Percentiles rank a stretch among this genome's conserved stretches.
Evolutionary conservation across 768 basidiomycete species (phyloP).

Genomic region (Phylloporus arenicola): DNA sequence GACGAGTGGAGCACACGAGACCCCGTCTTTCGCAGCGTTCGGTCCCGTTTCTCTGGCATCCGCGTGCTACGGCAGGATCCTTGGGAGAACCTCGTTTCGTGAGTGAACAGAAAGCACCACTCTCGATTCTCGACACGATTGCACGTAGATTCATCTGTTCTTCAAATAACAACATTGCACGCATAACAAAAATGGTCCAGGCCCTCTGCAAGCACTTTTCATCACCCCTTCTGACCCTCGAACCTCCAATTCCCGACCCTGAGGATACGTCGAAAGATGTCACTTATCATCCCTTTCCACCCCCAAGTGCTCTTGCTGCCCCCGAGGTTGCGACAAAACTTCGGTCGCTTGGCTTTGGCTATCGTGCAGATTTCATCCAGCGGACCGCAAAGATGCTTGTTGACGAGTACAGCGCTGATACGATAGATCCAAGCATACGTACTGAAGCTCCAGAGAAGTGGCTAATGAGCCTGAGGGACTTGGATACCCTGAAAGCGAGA

Average conservation of each 20-base stretch:
- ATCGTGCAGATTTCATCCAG: conserved; percentile 88
- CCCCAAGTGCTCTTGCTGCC: conserved; percentile 60
- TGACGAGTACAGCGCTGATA: conserved; percentile 40
- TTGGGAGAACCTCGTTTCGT: conserved; percentile 95
- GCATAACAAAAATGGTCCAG: conserved; percentile 92
- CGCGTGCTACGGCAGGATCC: conserved; percentile 88
- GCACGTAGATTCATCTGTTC: conserved; percentile 87
- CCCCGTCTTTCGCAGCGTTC: conserved; percentile 61
- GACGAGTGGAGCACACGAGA: conserved; percentile 70
- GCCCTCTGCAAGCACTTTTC: conserved; percentile 76
- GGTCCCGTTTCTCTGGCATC: conserved; percentile 70
- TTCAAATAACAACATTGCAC: conserved; percentile 91
- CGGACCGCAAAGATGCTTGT: conserved; percentile 75
- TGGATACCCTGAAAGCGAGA: conserved; percentile 55
- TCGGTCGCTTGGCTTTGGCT: conserved; percentile 88
- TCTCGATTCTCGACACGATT: conserved; percentile 9
- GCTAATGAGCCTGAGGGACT: conserved; percentile 48
- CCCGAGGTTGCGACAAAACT: conserved; percentile 57
- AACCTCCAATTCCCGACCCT: conserved; percentile 25
- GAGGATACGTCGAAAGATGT: conserved; percentile 30
- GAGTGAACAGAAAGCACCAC: conserved; percentile 30
- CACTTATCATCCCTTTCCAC: conserved; percentile 79
- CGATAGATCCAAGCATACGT: background rate
- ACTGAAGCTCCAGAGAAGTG: conserved; percentile 55
- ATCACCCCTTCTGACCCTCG: conserved; percentile 52